Base-by-base conservation (phyloP, 768 basidiomycete species). In the Amanita rubescens region DNA sequence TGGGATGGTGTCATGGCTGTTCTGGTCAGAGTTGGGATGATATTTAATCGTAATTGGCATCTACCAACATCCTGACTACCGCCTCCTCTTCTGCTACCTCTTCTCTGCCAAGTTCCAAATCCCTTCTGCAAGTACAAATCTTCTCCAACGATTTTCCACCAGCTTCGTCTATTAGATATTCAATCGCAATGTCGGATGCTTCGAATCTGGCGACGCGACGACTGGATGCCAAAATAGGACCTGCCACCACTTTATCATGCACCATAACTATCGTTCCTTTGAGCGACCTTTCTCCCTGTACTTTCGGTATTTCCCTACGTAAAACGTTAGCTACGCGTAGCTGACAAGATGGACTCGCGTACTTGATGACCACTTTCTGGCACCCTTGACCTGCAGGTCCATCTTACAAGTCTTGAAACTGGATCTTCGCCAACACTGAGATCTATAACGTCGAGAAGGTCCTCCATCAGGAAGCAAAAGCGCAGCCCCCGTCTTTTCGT, bases 341-440 rank as follows among this genome's bases (percentile, higher is more conserved):
- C 38, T 10, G 54, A 33, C 9, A 46, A 32, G 22, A 17, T n/a
- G 17, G 54, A 8, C 20, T 17, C 34, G 61, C 52, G 39, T 55
- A 74, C 72, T 63, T 54, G 45, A 73, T 63, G 11, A 55, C 45
- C 9, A 70, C 53, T 35, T 60, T 72, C 32, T 63, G 72, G 58
- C 90, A 92, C 0, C 86, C 85, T 10, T 67, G 60, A 32, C 69
- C 66, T 1, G 78, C 80, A 1, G n/a, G 79, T 69, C 85, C 85
- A 92, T 34, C 84, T 71, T 69, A 82, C 72, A 51, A 94, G 69
- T 55, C 82, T 79, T 1, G 85, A 81, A 10, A 88, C 79, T 2
- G 92, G 92, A 62, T 94, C 87, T 55, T 74, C 72, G 15, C 77
- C 76, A 54, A 87, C 65, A 27, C 76, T 73, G 1, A 84, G 84